Percentiles rank a stretch among this genome's conserved stretches.
These are phyloP conservation scores for Metschnikowia hibisci DNA, from an alignment of 805 yeast species.

Conservation along the genomic window DNA sequence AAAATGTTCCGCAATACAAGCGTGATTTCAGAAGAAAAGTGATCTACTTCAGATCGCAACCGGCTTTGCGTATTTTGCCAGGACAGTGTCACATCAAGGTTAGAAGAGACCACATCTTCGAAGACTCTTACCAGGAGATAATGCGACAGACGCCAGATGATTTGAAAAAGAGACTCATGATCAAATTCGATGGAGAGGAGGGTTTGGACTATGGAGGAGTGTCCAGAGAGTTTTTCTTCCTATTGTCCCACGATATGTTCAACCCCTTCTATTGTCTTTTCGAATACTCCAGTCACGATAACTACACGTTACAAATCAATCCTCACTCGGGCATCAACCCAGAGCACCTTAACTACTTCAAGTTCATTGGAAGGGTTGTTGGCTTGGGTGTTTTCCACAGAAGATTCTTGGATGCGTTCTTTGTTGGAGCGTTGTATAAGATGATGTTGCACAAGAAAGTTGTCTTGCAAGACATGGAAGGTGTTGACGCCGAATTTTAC, in stretches of 20 bases:
- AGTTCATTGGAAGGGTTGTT: slow-evolving; percentile 96
- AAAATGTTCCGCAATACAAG: slow-evolving; percentile 97
- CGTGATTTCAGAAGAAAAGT: slow-evolving; percentile 98
- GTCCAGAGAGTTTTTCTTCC: slow-evolving; percentile 94
- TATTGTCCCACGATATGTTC: slow-evolving; percentile 96
- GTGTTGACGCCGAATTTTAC: slow-evolving; percentile 96
- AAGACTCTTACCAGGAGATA: slow-evolving; percentile 95
- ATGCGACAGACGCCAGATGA: slow-evolving; percentile 99
- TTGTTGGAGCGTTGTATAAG: slow-evolving; percentile 96
- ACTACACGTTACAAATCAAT: slow-evolving; percentile 95
- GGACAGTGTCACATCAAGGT: slow-evolving; percentile 99
- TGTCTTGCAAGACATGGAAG: slow-evolving; percentile 95
- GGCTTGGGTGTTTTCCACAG: slow-evolving; percentile 98
- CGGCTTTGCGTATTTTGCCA: slow-evolving; percentile 92
- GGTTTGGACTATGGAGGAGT: slow-evolving; percentile 99
- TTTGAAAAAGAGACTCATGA: slow-evolving; percentile 94
- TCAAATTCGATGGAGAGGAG: slow-evolving; percentile 98
- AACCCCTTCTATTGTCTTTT: slow-evolving; percentile 96
- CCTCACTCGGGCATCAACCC: slow-evolving; percentile 97
- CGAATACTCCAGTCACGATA: slow-evolving; percentile 97
- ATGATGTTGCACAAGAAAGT: slow-evolving; percentile 96
- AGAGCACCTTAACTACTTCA: slow-evolving; percentile 96
- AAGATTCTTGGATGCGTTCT: slow-evolving; percentile 95
- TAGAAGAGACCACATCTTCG: slow-evolving; percentile 92
- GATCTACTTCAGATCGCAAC: slow-evolving; percentile 96